phyloP scores from a whole-genome alignment of 2,329 filamentous ascomycete genomes.

The Celoporthe dispersa region DNA sequence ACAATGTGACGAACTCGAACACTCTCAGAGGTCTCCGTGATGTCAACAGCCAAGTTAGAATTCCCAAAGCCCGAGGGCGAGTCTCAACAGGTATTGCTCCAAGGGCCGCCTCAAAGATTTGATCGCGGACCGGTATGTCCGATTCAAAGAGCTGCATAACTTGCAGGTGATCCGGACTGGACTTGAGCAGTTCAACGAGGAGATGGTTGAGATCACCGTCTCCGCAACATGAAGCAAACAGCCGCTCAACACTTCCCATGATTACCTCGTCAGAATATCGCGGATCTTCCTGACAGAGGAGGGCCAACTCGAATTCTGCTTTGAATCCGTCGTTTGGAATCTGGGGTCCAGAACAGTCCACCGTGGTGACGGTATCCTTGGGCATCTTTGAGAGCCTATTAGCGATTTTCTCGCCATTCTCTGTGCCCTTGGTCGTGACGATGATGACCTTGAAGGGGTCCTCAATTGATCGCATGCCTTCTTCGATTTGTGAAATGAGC shows the following conservation, averaged over 20 bases:
- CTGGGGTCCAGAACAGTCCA: background rate
- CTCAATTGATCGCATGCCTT: background rate
- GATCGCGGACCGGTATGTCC: background rate
- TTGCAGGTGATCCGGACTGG: background rate
- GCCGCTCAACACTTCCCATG: background rate
- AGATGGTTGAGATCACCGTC: background rate
- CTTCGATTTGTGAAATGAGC: background rate
- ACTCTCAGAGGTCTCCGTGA: conserved; percentile 1
- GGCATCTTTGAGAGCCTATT: background rate
- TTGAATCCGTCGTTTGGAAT: background rate
- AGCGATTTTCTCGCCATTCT: background rate
- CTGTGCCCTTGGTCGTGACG: background rate
- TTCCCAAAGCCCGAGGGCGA: background rate
- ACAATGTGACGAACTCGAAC: background rate
- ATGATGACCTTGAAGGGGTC: conserved; percentile 6
- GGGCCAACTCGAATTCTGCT: background rate
- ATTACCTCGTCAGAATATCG: background rate
- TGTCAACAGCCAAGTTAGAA: background rate
- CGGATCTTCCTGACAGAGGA: background rate
- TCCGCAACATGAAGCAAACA: background rate
- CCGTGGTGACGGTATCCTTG: background rate
- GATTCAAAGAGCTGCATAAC: background rate
- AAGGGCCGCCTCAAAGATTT: conserved; percentile 1
- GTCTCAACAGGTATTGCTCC: background rate
- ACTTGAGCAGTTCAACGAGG: background rate